Evolutionary conservation across 805 yeast genomes (phyloP), one percentile per base, ranked within the genome.

Genomic region (Isabelozyma rhagii): DNA sequence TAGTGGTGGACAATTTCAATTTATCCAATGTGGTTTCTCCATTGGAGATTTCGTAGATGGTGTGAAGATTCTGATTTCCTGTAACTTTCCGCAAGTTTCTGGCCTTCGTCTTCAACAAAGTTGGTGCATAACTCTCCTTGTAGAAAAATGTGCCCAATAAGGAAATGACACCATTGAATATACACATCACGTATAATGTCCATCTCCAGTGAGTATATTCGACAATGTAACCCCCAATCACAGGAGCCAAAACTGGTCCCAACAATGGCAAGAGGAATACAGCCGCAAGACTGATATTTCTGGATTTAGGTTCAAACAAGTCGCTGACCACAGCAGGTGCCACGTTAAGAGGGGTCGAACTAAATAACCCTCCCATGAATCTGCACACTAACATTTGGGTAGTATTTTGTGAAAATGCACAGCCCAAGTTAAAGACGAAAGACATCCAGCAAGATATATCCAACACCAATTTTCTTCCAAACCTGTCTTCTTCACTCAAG

Each of bases 311-410:
- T 38, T 65, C 70, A 50, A 57, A 71, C 49, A 72, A 57, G 53
- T 72, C 77, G 15, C 71, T 64, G 17, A 71, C 58, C 1, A 69
- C 68, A 1, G 74, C 75, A 9, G 76, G 75, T 13, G 74, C 69
- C 1, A 71, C 73, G 46, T 68, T 69, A 51, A 72, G 55, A 0
- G 75, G 64, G 4, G 71, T 66, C 34, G 71, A 68, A n/a, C 74
- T 72, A 48, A 69, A 67, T 15, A 71, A 57, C 1, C 77, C 77
- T 0, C 71, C 69, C 9, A 68, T 43, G 38, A 72, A 72, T 15
- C 76, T 45, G 42, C 63, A 64, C 9, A 69, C 54, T 50, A 69
- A 55, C 52, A 72, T 55, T 51, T 69, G 74, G 10, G 67, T 57
- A 1, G 71, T 64, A 41, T 56, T 63, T 44, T 62, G 57, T 8